Evolutionary conservation across 257 asterid species (phyloP).

Genomic region (Rhazya stricta): DNA sequence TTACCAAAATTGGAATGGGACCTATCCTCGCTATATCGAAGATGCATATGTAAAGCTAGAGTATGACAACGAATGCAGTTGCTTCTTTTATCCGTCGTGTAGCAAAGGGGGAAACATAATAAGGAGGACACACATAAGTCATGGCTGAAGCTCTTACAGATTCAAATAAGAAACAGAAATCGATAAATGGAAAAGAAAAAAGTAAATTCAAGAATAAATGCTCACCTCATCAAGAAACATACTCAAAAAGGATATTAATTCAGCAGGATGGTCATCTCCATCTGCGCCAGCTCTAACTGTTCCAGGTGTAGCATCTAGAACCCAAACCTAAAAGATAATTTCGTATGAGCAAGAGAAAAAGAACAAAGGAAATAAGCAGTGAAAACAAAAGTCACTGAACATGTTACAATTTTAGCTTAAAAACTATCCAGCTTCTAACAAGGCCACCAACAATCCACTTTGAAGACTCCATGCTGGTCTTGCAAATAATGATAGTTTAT

Average conservation of each 20-base stretch:
- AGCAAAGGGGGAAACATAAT: not conserved
- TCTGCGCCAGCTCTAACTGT: slow-evolving; percentile 91
- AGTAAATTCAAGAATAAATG: slow-evolving; percentile 14
- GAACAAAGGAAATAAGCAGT: not conserved
- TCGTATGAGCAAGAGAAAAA: slow-evolving; percentile 6
- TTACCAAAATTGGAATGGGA: not conserved
- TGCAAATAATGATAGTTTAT: too few relatives aligned
- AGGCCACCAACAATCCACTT: not conserved
- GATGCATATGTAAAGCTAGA: not conserved
- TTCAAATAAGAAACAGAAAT: not conserved
- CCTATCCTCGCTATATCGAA: too few relatives aligned
- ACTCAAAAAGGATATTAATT: slow-evolving; percentile 69
- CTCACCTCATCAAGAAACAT: slow-evolving; percentile 65
- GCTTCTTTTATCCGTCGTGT: not conserved
- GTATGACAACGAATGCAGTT: not conserved
- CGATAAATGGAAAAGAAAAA: not conserved
- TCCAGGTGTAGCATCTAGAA: slow-evolving; percentile 95
- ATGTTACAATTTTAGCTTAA: not conserved
- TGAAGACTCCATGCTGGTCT: not conserved
- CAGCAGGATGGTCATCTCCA: slow-evolving; percentile 98
- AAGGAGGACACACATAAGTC: not conserved
- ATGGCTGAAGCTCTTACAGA: not conserved
- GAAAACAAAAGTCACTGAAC: not conserved
- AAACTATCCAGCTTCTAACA: not conserved
- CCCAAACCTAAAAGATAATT: slow-evolving; percentile 72